Conservation (phyloP, 306 rosid species). For the Trifolium dubium region DNA sequence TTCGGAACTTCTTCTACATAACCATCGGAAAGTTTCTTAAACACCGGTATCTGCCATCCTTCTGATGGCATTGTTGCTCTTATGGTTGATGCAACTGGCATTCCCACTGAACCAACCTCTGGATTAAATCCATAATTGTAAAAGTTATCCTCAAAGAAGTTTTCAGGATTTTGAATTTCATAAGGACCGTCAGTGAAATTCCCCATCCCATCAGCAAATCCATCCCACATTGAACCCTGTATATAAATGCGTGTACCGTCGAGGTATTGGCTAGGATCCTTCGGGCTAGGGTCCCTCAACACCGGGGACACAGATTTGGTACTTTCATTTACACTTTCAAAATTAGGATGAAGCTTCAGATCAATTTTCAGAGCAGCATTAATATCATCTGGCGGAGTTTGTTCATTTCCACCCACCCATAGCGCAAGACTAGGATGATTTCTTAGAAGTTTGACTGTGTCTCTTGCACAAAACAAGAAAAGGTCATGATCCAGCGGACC, state of each 20-base stretch:
- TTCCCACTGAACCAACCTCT: constrained; percentile 91
- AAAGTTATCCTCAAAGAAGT: constrained; percentile 65
- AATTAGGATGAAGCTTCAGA: constrained; percentile 79
- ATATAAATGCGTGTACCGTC: constrained; percentile 90
- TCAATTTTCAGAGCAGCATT: constrained; percentile 72
- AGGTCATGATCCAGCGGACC: constrained; percentile 96
- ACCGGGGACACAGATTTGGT: constrained; percentile 32
- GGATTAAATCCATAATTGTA: constrained; percentile 89
- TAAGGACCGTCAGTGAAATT: constrained; percentile 89
- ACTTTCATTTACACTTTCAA: constrained; percentile 46
- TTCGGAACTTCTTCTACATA: constrained; percentile 85
- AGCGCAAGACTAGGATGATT: constrained; percentile 97
- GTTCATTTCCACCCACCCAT: constrained; percentile 99
- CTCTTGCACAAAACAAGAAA: constrained; percentile 90
- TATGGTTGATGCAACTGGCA: constrained; percentile 92
- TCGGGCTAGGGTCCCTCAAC: constrained; percentile 64
- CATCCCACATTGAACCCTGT: constrained; percentile 94
- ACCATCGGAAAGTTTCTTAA: constrained; percentile 66
- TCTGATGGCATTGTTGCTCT: constrained; percentile 90
- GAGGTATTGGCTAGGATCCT: constrained; percentile 85
- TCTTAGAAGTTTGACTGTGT: constrained; percentile 89
- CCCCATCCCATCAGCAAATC: constrained; percentile 92
- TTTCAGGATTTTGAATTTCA: constrained; percentile 90
- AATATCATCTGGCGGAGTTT: constrained; percentile 85
- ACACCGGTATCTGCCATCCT: constrained; percentile 89